Base-by-base conservation (phyloP, 1,284 basidiomycete genomes). In the Heliocybe sulcata region DNA sequence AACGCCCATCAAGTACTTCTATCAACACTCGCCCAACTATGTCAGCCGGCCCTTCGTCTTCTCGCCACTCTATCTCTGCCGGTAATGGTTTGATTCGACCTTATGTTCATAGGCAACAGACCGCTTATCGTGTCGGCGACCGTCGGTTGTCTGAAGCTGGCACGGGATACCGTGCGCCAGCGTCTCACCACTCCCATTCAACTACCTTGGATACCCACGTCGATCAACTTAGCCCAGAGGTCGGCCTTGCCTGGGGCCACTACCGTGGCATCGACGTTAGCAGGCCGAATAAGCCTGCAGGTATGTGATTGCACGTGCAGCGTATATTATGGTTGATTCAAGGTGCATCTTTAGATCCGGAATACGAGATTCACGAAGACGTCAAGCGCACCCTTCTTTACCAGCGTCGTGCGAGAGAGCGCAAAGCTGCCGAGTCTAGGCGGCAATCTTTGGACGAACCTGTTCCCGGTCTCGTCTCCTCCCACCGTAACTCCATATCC, bases 341-440 rank as follows among this genome's bases (percentile, higher is more conserved):
- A 12, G 6, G 25, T 23, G 14, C 47, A 8, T 3, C n/a, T 49
- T 16, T n/a, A 31, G 29, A 31, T 12, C 42, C 51, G 61, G 61
- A 61, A 19, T 58, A 61, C 29, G 51, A 57, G 35, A 59, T 60
- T 12, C 57, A 57, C 12, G 56, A 61, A 19, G 60, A 62, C 23
- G 53, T 56, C 22, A 57, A 62, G 20, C 58, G 58, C 16, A 57
- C 57, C 8, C 33, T 57, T 26, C 45, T 54, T 14, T 60, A 58
- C 1, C 58, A 57, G 35, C 56, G 58, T 4, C 55, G 61, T 23
- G 56, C 59, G 10, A 48, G 55, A 35, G 58, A 58, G 27, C 58
- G 58, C 16, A 55, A 54, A 53, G 47, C 42, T 16, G 53, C 55
- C 3, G n/a, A 25, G 6, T 4, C 47, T 8, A 49, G 23, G 25